phyloP scores from a whole-genome alignment of 2,329 filamentous ascomycete species.

The Aulographum hederae region DNA sequence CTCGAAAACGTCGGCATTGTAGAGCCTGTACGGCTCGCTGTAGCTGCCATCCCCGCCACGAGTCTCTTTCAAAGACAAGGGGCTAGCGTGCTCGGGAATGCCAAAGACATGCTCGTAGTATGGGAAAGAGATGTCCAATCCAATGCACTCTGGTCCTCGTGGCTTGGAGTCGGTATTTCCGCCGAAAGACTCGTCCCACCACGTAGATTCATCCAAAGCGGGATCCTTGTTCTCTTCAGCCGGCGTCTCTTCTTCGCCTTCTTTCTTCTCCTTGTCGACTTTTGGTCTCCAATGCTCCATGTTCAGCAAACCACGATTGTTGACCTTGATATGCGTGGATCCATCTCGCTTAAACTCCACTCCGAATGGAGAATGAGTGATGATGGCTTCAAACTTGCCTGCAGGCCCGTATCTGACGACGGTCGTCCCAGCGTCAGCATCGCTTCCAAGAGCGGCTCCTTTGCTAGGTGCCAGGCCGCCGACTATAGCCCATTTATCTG shows the following conservation, averaged over 20 bases:
- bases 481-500: slow-evolving; percentile 68
- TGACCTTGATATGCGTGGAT: slow-evolving; percentile 67
- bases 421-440: slow-evolving; percentile 48
- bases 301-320: slow-evolving; percentile 78
- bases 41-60: slow-evolving; percentile 75
- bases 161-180: slow-evolving; percentile 92
- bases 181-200: slow-evolving; percentile 96
- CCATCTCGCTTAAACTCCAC: slow-evolving; percentile 79
- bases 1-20: slow-evolving; percentile 95
- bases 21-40: slow-evolving; percentile 78
- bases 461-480: slow-evolving; percentile 60
- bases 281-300: slow-evolving; percentile 91
- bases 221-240: slow-evolving; percentile 21
- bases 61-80: slow-evolving; percentile 76
- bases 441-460: slow-evolving; percentile 46
- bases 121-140: slow-evolving; percentile 77
- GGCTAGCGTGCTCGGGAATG: slow-evolving; percentile 81
- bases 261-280: slow-evolving; percentile 41
- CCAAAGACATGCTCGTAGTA: slow-evolving; percentile 88
- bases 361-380: slow-evolving; percentile 65
- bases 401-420: slow-evolving; percentile 61
- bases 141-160: slow-evolving; percentile 82
- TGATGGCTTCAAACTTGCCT: slow-evolving; percentile 61
- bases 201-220: slow-evolving; percentile 66
- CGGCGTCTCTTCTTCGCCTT: slow-evolving; percentile 29